Evolutionary conservation across 306 rosid species (phyloP).

Genomic region (Cercis canadensis): DNA sequence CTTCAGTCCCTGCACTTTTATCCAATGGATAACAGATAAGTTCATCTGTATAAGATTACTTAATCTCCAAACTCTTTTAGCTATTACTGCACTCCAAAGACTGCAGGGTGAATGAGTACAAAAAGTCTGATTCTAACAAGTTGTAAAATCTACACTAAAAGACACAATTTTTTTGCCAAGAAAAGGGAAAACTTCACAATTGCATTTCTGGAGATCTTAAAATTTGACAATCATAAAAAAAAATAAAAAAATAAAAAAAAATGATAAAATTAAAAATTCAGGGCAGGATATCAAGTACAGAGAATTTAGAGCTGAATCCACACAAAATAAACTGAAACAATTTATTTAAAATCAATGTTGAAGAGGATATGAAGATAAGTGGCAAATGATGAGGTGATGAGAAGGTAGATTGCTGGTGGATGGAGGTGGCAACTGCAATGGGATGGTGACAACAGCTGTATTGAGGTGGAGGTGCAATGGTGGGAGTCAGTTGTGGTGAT

Average conservation of each 20-base stretch:
- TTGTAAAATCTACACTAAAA: slow-evolving; percentile 24
- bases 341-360: neutral
- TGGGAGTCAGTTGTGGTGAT: neutral
- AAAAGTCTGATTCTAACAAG: slow-evolving; percentile 15
- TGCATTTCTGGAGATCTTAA: slow-evolving; percentile 14
- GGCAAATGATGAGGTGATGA: slow-evolving; percentile 3
- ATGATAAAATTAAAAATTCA: slow-evolving; percentile 22
- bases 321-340: neutral
- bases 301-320: slow-evolving; percentile 13
- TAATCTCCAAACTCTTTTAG: slow-evolving; percentile 9
- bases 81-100: slow-evolving; percentile 25
- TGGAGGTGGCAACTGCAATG: slow-evolving; percentile 11
- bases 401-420: slow-evolving; percentile 8
- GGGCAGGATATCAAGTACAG: neutral
- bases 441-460: neutral
- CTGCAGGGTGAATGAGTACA: slow-evolving; percentile 1
- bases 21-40: slow-evolving; percentile 53
- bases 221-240: slow-evolving; percentile 29
- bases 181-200: slow-evolving; percentile 10
- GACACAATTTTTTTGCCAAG: neutral
- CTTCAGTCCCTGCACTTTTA: slow-evolving; percentile 99
- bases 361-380: neutral
- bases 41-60: slow-evolving; percentile 35
- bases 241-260: no score
- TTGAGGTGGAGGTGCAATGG: neutral